Conservation (phyloP, 2,329 filamentous ascomycete species). For the Sarocladium kiliense region DNA sequence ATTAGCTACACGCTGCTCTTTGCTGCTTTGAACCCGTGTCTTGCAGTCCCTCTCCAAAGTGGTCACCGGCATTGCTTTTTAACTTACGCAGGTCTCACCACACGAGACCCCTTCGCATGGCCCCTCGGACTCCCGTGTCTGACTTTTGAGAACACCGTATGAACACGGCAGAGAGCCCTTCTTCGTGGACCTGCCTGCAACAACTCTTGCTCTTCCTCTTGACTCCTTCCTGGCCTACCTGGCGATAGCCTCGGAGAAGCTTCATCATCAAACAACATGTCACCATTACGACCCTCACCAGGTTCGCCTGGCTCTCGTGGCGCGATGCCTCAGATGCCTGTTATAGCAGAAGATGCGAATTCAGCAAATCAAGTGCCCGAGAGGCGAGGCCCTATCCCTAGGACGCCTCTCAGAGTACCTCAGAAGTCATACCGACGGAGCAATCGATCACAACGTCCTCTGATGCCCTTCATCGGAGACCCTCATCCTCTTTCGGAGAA, state of each 20-base stretch:
- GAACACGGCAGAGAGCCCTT: neutral
- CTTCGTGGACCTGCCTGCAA: neutral
- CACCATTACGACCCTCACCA: neutral
- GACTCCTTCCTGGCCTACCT: too few relatives aligned
- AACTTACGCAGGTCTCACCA: neutral
- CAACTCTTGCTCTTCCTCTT: neutral
- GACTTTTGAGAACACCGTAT: neutral
- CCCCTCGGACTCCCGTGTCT: slow-evolving; percentile 2
- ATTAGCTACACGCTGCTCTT: neutral
- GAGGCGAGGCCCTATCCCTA: slow-evolving; percentile 12
- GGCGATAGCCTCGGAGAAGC: too few relatives aligned
- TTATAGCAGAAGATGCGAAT: slow-evolving; percentile 12
- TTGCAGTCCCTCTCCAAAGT: neutral
- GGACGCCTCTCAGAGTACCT: slow-evolving; percentile 23
- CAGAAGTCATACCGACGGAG: slow-evolving; percentile 22
- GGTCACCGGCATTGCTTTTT: slow-evolving; percentile 2
- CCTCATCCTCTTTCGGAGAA: slow-evolving; percentile 8
- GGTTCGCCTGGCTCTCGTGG: slow-evolving; percentile 4
- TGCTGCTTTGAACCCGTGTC: neutral
- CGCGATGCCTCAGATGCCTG: slow-evolving; percentile 9
- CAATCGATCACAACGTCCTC: slow-evolving; percentile 16
- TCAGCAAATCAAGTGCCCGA: neutral
- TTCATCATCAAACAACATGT: too few relatives aligned
- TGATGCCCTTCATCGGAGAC: slow-evolving; percentile 19
- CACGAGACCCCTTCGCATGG: neutral